phyloP scores from a whole-genome alignment of 257 asterid species.

The Jacaranda copaia region DNA sequence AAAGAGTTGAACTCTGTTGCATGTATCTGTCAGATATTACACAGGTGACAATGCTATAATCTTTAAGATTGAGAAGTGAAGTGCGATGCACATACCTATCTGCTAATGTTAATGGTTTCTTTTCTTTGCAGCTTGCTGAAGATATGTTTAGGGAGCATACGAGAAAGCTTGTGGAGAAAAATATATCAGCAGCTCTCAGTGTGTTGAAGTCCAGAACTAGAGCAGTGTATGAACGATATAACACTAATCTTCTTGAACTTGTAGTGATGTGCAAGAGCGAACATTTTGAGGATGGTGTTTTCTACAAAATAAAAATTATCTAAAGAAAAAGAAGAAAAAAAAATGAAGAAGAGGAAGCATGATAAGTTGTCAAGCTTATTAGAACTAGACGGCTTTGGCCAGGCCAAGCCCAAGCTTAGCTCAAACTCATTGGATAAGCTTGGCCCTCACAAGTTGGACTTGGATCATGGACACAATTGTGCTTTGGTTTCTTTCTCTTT shows the following conservation, averaged over 20 bases:
- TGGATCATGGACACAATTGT: too few species aligned
- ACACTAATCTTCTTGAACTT: slow-evolving; percentile 21
- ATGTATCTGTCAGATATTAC: neutral
- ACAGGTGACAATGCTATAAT: slow-evolving; percentile 18
- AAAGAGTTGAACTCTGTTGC: neutral
- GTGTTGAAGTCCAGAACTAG: slow-evolving; percentile 78
- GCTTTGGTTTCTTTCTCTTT: too few species aligned
- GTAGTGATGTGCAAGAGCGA: slow-evolving; percentile 18
- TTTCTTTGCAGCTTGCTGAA: slow-evolving; percentile 75
- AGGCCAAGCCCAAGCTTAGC: too few species aligned
- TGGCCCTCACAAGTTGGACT: too few species aligned
- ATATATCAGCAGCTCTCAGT: slow-evolving; percentile 72
- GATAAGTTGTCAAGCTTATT: slow-evolving; percentile 10
- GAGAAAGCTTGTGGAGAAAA: slow-evolving; percentile 83
- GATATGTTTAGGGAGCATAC: slow-evolving; percentile 91
- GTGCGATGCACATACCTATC: slow-evolving; percentile 1
- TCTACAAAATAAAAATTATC: neutral
- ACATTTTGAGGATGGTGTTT: slow-evolving; percentile 1
- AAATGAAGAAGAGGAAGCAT: slow-evolving; percentile 13
- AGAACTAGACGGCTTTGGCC: too few species aligned
- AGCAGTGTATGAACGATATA: slow-evolving; percentile 54
- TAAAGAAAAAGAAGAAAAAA: neutral
- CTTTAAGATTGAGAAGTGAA: slow-evolving; percentile 21
- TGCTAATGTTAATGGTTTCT: slow-evolving; percentile 27
- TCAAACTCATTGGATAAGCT: too few species aligned